These are phyloP conservation scores for Acacia confusa DNA, from an alignment of 306 rosid species.

Conservation along the genomic window DNA sequence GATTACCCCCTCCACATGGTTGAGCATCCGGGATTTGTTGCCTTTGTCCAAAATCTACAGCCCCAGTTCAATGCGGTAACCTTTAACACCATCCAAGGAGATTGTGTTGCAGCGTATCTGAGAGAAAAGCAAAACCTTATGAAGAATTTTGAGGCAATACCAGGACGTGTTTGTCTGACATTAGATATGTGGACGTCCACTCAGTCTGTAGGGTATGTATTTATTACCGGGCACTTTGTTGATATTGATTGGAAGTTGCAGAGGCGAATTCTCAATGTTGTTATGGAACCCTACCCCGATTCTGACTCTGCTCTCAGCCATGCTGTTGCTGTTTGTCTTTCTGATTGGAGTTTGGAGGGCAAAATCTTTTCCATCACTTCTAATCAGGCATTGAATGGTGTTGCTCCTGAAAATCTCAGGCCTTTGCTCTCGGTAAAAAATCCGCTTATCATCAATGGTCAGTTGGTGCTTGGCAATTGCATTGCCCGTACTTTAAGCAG, in stretches of 20 bases:
- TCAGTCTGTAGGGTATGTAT: constrained; percentile 85
- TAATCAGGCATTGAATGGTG: constrained; percentile 49
- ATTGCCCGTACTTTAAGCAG: constrained; percentile 73
- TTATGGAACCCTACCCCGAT: constrained; percentile 93
- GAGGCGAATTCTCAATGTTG: constrained; percentile 82
- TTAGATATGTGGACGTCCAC: constrained; percentile 81
- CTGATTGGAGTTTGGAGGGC: constrained; percentile 84
- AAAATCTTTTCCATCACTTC: constrained; percentile 78
- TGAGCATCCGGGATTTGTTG: constrained; percentile 88
- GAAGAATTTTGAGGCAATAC: constrained; percentile 68
- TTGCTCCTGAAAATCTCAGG: constrained; percentile 70
- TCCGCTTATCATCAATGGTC: constrained; percentile 82
- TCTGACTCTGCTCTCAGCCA: constrained; percentile 74
- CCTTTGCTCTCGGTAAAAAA: constrained; percentile 73
- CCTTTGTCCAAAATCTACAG: constrained; percentile 87
- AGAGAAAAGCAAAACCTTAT: constrained; percentile 67
- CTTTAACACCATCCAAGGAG: constrained; percentile 93
- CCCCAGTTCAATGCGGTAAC: constrained; percentile 89
- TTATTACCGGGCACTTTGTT: constrained; percentile 84
- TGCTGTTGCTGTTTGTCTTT: constrained; percentile 87
- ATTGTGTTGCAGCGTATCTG: constrained; percentile 87
- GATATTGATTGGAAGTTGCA: constrained; percentile 90
- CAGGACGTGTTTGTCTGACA: constrained; percentile 87
- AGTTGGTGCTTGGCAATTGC: constrained; percentile 74
- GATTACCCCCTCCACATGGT: constrained; percentile 98